Base-by-base conservation (phyloP, 371 early-diverging fungal species). In the Haplosporangium sp. region DNA sequence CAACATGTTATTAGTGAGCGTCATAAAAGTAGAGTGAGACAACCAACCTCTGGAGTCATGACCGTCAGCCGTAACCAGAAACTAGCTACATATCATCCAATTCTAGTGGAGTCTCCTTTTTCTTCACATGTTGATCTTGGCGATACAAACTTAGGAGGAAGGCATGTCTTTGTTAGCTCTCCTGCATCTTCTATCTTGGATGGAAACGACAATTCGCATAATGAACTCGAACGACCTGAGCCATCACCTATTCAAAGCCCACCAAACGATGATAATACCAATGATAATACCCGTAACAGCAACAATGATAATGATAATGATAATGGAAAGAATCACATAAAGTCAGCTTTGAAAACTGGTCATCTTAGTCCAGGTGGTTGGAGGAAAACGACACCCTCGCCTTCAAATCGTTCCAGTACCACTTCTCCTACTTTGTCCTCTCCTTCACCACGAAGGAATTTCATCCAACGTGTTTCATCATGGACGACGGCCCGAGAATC, bases 401-500 rank as follows among this genome's bases (percentile, higher is more conserved):
- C 27, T 27, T 27, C 27, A 27, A 27, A 27, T 27, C 27, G 27
- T 27, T 27, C 27, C 1, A 1, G 27, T 27, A 27, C 27, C 27
- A 63, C 4, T 62, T 71, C 10, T 47, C 63, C 37, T 19, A 50
- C 4, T 74, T 63, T 15, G 50, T 19, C 42, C 2, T 53, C 67
- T 0, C 20, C 63, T 1, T 40, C 34, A 13, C 59, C 64, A 0
- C 73, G 69, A 8, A 58, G 38, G 53, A 65, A 39, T 38, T 57
- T 40, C 44, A 52, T 60, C 13, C 58, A 73, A 53, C 65, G 74
- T n/a, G 78, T 69, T 4, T 42, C 65, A 27, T 73, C 78, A 0
- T 78, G 78, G 78, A 45, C 63, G 9, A 78, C 78, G 5, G 78
- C 78, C 15, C 65, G 69, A 15, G 78, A 78, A 27, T 68, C 70